These are phyloP conservation scores for Diplodia mutila DNA, from an alignment of 2,329 filamentous ascomycete genomes.

Conservation along the genomic window DNA sequence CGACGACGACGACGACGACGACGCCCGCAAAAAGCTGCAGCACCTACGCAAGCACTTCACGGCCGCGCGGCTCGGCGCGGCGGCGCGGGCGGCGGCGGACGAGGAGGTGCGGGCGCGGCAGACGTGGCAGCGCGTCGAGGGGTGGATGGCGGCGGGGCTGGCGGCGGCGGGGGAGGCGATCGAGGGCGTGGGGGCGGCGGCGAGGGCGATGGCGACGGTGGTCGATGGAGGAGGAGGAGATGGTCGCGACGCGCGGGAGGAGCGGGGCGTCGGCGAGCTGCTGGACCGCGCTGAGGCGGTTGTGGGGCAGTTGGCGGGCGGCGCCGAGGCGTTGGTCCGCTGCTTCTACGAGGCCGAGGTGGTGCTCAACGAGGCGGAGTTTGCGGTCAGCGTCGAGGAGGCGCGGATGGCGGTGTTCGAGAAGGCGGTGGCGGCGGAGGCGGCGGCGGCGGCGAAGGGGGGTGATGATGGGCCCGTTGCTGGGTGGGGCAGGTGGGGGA, in stretches of 20 bases:
- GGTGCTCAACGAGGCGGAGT: conserved; percentile 16
- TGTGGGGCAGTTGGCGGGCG: neutral
- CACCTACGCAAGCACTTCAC: conserved; percentile 40
- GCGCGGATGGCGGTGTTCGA: neutral
- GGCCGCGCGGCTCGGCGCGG: conserved; percentile 45
- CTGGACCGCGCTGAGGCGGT: neutral
- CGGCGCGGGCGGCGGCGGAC: conserved; percentile 38
- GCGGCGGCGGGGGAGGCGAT: conserved; percentile 40
- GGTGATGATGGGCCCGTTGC: neutral
- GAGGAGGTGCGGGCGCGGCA: conserved; percentile 38
- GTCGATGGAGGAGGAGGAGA: neutral
- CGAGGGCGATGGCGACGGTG: neutral
- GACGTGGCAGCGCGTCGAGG: conserved; percentile 46
- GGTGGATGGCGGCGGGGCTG: conserved; percentile 28
- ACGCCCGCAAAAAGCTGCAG: conserved; percentile 39
- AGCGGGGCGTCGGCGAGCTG: neutral
- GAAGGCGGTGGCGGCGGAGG: neutral
- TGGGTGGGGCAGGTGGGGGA: neutral
- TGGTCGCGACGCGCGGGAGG: too few relatives aligned
- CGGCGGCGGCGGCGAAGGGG: neutral
- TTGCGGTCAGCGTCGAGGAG: neutral
- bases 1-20: conserved; percentile 36
- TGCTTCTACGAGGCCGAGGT: conserved; percentile 12
- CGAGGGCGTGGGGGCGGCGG: conserved; percentile 50
- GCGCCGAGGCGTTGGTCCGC: neutral